Evolutionary conservation across 129 eudicot species (phyloP).

Genomic region (Cynara cardunculus): DNA sequence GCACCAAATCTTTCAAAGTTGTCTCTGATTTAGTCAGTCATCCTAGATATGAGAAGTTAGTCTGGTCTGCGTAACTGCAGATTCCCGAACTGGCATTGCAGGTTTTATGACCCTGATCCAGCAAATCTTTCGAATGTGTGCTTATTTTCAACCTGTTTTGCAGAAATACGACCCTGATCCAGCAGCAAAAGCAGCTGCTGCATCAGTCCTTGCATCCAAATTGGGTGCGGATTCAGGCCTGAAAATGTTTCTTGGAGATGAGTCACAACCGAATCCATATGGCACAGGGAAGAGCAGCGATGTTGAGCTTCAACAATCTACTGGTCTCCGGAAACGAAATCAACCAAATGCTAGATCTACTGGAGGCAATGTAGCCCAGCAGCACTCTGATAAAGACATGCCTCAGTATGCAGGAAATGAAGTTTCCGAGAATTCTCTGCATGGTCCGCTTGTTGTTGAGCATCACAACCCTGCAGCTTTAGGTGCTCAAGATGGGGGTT

Average conservation of each 20-base stretch:
- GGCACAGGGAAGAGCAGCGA: conserved; percentile 60
- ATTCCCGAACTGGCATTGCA: too few relatives aligned
- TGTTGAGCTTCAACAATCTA: conserved; percentile 50
- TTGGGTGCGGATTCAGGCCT: conserved; percentile 88
- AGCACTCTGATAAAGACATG: conserved; percentile 36
- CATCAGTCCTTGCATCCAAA: conserved; percentile 82
- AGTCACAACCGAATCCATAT: conserved; percentile 31
- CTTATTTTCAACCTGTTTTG: conserved; percentile 16
- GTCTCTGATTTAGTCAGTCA: neutral
- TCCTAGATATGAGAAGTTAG: too few relatives aligned
- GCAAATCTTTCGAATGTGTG: neutral
- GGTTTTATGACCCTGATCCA: neutral
- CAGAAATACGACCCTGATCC: conserved; percentile 99
- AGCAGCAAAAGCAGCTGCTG: conserved; percentile 96
- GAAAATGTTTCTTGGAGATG: conserved; percentile 65
- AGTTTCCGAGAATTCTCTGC: conserved; percentile 37
- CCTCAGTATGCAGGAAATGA: conserved; percentile 32
- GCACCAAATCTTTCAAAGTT: neutral
- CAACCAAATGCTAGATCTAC: conserved; percentile 45
- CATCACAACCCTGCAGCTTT: conserved; percentile 53
- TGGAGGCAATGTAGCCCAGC: conserved; percentile 30
- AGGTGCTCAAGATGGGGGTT: conserved; percentile 69
- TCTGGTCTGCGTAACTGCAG: too few relatives aligned
- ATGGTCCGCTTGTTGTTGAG: conserved; percentile 56
- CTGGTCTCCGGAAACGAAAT: conserved; percentile 81